phyloP scores from a whole-genome alignment of 345 rosid genomes.

The Euphorbia pulcherrima region DNA sequence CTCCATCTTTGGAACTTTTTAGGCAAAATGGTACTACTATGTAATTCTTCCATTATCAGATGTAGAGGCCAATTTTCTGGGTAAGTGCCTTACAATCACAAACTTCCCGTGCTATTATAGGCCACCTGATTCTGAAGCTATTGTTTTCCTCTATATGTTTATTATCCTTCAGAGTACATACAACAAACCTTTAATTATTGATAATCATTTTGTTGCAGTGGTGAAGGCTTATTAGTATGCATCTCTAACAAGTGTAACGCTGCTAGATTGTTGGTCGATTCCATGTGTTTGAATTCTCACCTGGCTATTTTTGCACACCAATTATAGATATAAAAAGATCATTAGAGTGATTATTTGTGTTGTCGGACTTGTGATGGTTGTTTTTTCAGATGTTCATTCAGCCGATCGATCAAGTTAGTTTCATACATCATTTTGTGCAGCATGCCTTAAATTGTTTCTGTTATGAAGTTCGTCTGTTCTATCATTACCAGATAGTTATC shows the following conservation, averaged over 20 bases:
- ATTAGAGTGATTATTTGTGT: constrained; percentile 75
- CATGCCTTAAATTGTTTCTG: not conserved
- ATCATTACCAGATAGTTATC: not conserved
- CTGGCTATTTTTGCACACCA: constrained; percentile 67
- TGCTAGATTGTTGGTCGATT: constrained; percentile 92
- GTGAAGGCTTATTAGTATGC: constrained; percentile 92
- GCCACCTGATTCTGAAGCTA: not conserved
- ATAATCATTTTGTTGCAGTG: constrained; percentile 43
- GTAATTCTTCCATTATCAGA: constrained; percentile 66
- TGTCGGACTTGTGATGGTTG: constrained; percentile 68
- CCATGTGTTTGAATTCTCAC: constrained; percentile 86
- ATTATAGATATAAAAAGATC: constrained; percentile 70
- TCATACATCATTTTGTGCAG: not conserved
- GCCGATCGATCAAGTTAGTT: constrained; percentile 61
- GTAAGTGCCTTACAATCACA: constrained; percentile 40
- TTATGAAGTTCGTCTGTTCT: not conserved
- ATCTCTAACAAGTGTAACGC: constrained; percentile 84
- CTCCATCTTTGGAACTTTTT: constrained; percentile 29
- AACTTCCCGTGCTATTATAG: not conserved
- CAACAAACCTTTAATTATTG: not conserved
- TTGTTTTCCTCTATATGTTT: not conserved
- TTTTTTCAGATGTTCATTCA: constrained; percentile 91
- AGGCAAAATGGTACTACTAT: constrained; percentile 88
- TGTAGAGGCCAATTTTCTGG: constrained; percentile 88
- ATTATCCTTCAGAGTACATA: not conserved